These are phyloP conservation scores for Arthromyces matolae DNA, from an alignment of 768 basidiomycete genomes.

Conservation along the genomic window DNA sequence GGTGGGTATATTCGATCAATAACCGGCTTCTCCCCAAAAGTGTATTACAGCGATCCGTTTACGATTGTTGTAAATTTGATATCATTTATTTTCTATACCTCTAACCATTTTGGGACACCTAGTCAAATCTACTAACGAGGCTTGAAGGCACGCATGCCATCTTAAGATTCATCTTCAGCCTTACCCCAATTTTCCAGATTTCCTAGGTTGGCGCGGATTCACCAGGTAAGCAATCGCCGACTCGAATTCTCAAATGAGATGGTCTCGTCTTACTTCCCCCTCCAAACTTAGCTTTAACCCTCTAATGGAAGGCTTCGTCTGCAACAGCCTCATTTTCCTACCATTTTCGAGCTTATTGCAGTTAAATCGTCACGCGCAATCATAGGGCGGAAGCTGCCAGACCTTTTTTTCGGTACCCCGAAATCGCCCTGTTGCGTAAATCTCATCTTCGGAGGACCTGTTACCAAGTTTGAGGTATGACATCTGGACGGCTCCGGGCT, in stretches of 20 bases:
- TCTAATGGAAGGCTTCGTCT: slow-evolving; percentile 18
- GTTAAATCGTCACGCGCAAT: slow-evolving; percentile 29
- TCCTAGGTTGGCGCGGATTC: slow-evolving; percentile 32
- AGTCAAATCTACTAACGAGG: slow-evolving; percentile 32
- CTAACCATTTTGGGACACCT: slow-evolving; percentile 41
- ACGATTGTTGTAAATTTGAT: slow-evolving; percentile 23
- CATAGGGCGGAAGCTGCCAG: slow-evolving; percentile 37
- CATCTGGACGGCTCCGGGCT: slow-evolving; percentile 40
- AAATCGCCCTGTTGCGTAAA: slow-evolving; percentile 35
- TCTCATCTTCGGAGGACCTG: slow-evolving; percentile 33
- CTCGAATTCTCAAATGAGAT: slow-evolving; percentile 15
- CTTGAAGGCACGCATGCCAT: slow-evolving; percentile 38
- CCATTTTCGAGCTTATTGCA: slow-evolving; percentile 31
- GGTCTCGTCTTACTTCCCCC: slow-evolving; percentile 12
- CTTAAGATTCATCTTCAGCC: slow-evolving; percentile 33
- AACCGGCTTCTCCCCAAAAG: slow-evolving; percentile 22
- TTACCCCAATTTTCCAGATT: slow-evolving; percentile 31
- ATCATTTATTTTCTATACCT: slow-evolving; percentile 13
- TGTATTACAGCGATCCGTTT: slow-evolving; percentile 19
- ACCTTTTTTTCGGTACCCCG: slow-evolving; percentile 40
- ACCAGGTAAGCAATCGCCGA: slow-evolving; percentile 33
- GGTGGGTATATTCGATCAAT: slow-evolving; percentile 21
- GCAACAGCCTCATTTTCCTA: slow-evolving; percentile 17
- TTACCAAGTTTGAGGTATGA: slow-evolving; percentile 40
- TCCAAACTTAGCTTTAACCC: slow-evolving; percentile 18